Evolutionary conservation across 2,329 filamentous ascomycete species (phyloP), one percentile per base, ranked within the genome.

Genomic region (Colletotrichum sojae): DNA sequence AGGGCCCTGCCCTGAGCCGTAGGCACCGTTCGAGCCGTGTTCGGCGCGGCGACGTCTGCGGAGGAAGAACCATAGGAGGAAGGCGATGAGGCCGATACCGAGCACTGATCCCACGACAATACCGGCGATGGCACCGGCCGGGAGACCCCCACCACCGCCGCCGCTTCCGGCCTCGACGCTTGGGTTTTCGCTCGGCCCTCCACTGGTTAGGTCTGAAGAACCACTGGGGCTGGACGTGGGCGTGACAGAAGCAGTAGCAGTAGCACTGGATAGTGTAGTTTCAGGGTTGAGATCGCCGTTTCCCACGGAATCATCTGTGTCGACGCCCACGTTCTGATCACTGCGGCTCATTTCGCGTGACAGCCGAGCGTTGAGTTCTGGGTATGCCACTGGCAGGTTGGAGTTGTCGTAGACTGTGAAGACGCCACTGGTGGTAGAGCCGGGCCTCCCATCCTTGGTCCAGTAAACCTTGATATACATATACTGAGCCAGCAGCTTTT

Each of bases 121-220:
- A 51, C 85, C 85, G 18, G 80, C 82, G 43, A 83, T 83, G 61
- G 83, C 83, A 25, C 83, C 85, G 0, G 75, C 77, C 3, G 79
- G 76, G 3, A 86, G 77, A 2, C 79, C 75, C 45, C 36, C 25
- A 20, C 70, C 73, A 10, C 60, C 61, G 16, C 40, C 36, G 27
- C 27, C 45, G 46, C 39, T n/a, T 45, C 40, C 16, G 46, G 9
- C 31, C 15, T 20, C 53, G 51, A 5, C 22, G 31, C n/a, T 39
- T 5, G 10, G 22, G 43, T 4, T 8, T 56, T 12, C 45, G 16
- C 8, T 36, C 9, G 31, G 31, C 31, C 31, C 31, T 10, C 31
- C 31, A 10, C 31, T 36, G 31, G 31, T 36, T 8, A 36, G 31
- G 31, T 36, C 31, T 36, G 31, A 8, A 36, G 8, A 8, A 10